phyloP scores from a whole-genome alignment of 2,329 filamentous ascomycete genomes.

The Stemphylium vesicarium region DNA sequence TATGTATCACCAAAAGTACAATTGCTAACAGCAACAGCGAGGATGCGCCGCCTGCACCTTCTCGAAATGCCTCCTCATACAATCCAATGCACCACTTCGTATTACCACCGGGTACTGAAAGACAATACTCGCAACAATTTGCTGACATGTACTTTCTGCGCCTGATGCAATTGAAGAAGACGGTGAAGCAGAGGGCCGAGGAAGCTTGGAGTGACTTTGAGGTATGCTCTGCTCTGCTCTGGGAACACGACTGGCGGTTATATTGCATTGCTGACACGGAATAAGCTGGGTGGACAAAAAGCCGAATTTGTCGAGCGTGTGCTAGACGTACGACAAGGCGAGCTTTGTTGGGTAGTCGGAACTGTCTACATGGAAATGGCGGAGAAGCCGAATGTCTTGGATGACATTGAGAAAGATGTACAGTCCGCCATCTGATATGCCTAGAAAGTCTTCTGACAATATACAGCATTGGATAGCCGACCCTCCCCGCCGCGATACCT shows the following conservation, averaged over 20 bases:
- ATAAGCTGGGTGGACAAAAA: slow-evolving; percentile 71
- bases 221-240: slow-evolving; percentile 47
- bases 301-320: slow-evolving; percentile 84
- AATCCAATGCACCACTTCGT: slow-evolving; percentile 76
- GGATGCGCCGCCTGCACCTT: slow-evolving; percentile 30
- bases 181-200: slow-evolving; percentile 74
- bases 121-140: slow-evolving; percentile 92
- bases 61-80: slow-evolving; percentile 63
- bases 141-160: slow-evolving; percentile 97
- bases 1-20: background rate
- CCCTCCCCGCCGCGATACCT: slow-evolving; percentile 77
- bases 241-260: background rate
- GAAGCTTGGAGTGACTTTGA: slow-evolving; percentile 78
- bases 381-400: slow-evolving; percentile 92
- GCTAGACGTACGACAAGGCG: slow-evolving; percentile 91
- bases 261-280: slow-evolving; percentile 13
- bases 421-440: background rate
- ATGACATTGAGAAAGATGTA: slow-evolving; percentile 93
- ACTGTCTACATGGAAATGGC: slow-evolving; percentile 98
- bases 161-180: slow-evolving; percentile 83
- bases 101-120: slow-evolving; percentile 67
- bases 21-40: slow-evolving; percentile 29
- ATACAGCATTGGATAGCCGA: slow-evolving; percentile 84
- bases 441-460: slow-evolving; percentile 9
- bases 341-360: slow-evolving; percentile 92